Evolutionary conservation across 2,329 filamentous ascomycete genomes (phyloP).

Genomic region (Aspergillus caelatus): DNA sequence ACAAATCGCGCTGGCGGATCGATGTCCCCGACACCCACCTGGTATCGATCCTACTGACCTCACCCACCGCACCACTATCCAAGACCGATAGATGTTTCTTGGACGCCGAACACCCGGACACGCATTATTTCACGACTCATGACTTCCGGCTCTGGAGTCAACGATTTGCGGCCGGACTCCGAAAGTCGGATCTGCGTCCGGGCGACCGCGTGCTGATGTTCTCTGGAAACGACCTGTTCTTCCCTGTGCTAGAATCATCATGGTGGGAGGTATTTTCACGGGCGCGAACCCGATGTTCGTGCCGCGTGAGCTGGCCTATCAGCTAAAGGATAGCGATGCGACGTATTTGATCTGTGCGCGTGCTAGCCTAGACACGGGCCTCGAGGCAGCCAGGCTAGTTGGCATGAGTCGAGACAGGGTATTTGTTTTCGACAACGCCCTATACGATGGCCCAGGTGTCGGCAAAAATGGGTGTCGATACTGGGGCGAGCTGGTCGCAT

Average conservation of each 20-base stretch:
- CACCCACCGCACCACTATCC: no score
- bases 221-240: slow-evolving; percentile 73
- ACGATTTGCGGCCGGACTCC: slow-evolving; percentile 70
- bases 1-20: no score
- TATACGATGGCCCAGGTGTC: slow-evolving; percentile 42
- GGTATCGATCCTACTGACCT: no score
- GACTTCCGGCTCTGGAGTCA: slow-evolving; percentile 72
- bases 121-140: slow-evolving; percentile 65
- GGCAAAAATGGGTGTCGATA: slow-evolving; percentile 50
- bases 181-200: slow-evolving; percentile 63
- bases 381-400: slow-evolving; percentile 54
- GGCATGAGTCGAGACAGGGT: slow-evolving; percentile 44
- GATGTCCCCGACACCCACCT: no score
- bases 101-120: slow-evolving; percentile 53
- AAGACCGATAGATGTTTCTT: no score
- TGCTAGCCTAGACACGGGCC: slow-evolving; percentile 44
- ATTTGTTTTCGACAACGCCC: slow-evolving; percentile 66
- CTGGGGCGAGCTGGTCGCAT: slow-evolving; percentile 66
- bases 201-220: slow-evolving; percentile 76
- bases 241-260: slow-evolving; percentile 71
- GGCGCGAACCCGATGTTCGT: slow-evolving; percentile 70
- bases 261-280: slow-evolving; percentile 77
- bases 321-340: slow-evolving; percentile 71
- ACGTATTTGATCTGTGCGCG: slow-evolving; percentile 62
- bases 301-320: slow-evolving; percentile 74